A percentile compares a stretch with the other conserved stretches of the same genome.
phyloP scores from a whole-genome alignment of 164 flowering plant species.

The Aristolochia californica region DNA sequence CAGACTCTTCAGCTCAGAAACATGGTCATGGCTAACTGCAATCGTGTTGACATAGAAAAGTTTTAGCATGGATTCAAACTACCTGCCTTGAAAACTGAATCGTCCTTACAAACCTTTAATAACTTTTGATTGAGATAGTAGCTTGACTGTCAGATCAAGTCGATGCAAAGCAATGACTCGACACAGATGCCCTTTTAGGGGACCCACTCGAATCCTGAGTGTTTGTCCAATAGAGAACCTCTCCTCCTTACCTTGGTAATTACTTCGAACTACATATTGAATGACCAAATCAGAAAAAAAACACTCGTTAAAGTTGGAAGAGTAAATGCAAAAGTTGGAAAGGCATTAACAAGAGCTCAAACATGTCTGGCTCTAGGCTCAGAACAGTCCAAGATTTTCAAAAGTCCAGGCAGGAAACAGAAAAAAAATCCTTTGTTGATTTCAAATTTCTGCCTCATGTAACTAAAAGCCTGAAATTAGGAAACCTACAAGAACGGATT shows the following conservation, averaged over 20 bases:
- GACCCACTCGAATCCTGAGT: constrained; percentile 78
- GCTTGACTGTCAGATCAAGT: constrained; percentile 81
- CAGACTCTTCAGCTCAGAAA: constrained; percentile 59
- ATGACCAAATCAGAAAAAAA: constrained; percentile 1
- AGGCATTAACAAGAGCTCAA: no score
- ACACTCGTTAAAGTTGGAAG: not conserved
- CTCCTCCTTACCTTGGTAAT: constrained; percentile 33
- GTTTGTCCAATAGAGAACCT: constrained; percentile 80
- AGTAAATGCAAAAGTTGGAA: not conserved
- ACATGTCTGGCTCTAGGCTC: no score
- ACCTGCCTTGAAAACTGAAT: no score
- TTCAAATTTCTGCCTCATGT: not conserved
- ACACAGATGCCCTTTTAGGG: constrained; percentile 83
- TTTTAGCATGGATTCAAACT: no score
- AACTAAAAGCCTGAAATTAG: not conserved
- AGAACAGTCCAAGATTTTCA: no score
- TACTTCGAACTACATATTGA: constrained; percentile 34
- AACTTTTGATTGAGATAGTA: constrained; percentile 71
- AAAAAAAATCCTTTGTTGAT: no score
- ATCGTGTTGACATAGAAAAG: constrained; percentile 3
- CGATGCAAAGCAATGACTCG: constrained; percentile 68
- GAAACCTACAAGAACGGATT: constrained; percentile 44
- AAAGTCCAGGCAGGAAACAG: no score
- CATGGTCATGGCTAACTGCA: constrained; percentile 77
- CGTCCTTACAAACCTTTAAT: constrained; percentile 52